Evolutionary conservation across 202 grass and related monocot genomes (phyloP).

Genomic region (Schoenoplectus tabernaemontani): DNA sequence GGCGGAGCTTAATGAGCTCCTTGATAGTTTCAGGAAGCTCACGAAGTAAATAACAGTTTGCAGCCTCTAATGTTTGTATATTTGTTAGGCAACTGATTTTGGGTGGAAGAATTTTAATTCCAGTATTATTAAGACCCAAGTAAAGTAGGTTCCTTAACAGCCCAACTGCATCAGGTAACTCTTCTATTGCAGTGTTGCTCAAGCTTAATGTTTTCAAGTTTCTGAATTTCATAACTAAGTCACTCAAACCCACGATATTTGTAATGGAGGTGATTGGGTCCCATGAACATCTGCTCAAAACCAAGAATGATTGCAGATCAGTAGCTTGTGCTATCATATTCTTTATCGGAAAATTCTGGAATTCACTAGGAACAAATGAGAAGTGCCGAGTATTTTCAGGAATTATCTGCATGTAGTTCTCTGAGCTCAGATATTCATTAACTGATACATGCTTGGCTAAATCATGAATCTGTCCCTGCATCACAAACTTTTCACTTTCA

Average conservation of each 20-base stretch:
- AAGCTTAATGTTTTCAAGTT: conserved; percentile 24
- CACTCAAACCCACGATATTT: conserved; percentile 13
- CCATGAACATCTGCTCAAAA: conserved; percentile 1
- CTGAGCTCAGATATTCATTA: not conserved
- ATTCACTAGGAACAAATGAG: conserved; percentile 18
- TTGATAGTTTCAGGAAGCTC: conserved; percentile 12
- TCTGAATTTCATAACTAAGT: not conserved
- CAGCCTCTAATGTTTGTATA: conserved; percentile 22
- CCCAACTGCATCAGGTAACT: conserved; percentile 18
- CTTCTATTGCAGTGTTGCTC: conserved; percentile 20
- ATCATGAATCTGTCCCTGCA: conserved; percentile 33
- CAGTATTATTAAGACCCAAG: conserved; percentile 27
- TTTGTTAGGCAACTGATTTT: not conserved
- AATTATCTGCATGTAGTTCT: conserved; percentile 11
- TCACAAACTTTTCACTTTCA: not conserved
- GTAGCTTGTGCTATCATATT: too few species aligned
- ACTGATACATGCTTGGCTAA: conserved; percentile 9
- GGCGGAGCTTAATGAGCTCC: conserved; percentile 14
- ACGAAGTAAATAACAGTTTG: conserved; percentile 10
- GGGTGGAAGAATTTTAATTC: conserved; percentile 15
- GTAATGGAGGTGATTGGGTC: not conserved
- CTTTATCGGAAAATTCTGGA: not conserved
- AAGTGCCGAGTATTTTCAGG: conserved; percentile 2
- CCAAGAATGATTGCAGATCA: not conserved
- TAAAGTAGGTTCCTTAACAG: conserved; percentile 9